Evolutionary conservation across 257 asterid species (phyloP).

Genomic region (Solanum ossicruentum): DNA sequence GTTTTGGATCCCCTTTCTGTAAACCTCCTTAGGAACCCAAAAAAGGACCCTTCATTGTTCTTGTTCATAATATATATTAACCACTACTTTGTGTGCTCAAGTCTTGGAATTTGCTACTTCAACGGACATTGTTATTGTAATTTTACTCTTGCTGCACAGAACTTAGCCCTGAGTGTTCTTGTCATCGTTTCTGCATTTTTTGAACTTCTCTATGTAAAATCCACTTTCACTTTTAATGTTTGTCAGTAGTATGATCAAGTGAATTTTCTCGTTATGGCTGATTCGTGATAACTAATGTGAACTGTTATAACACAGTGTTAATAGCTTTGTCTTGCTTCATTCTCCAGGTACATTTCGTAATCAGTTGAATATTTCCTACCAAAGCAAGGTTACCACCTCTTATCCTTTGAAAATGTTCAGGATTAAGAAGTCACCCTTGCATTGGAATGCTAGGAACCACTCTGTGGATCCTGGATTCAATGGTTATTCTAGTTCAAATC

Average conservation of each 20-base stretch:
- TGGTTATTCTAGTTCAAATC: conserved; percentile 26
- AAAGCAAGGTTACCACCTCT: neutral
- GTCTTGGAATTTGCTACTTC: neutral
- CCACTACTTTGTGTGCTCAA: neutral
- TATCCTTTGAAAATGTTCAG: conserved; percentile 33
- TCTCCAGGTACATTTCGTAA: neutral
- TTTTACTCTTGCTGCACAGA: neutral
- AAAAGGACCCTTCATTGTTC: neutral
- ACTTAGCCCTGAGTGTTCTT: neutral
- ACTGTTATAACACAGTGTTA: neutral
- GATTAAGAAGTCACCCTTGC: conserved; percentile 47
- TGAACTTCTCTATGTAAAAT: neutral
- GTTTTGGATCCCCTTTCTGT: neutral
- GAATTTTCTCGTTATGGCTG: neutral
- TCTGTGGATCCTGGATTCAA: conserved; percentile 11
- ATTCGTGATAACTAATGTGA: neutral
- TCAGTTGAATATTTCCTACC: neutral
- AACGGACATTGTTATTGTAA: neutral
- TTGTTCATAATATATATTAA: neutral
- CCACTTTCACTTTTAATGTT: neutral
- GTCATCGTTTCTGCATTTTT: neutral
- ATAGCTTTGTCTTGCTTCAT: neutral
- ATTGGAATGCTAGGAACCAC: conserved; percentile 28
- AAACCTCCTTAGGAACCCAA: neutral
- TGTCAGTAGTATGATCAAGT: neutral